A percentile compares a stretch with the other conserved stretches of the same genome.
phyloP scores from a whole-genome alignment of 371 early-diverging fungal genomes.

The Syncephalastrum sp. region DNA sequence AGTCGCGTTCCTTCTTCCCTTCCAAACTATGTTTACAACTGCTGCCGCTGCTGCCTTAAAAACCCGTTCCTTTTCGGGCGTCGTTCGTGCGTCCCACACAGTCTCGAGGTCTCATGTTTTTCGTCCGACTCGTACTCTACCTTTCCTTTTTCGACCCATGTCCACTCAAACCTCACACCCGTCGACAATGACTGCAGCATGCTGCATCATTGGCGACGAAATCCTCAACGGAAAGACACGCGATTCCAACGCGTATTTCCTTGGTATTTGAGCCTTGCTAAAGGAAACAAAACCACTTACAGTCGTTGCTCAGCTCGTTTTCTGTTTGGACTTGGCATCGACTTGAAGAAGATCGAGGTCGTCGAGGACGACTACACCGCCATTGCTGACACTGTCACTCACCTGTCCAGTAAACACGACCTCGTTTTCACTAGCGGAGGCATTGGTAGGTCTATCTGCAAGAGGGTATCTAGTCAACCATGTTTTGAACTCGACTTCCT shows the following conservation, averaged over 20 bases:
- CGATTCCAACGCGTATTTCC: slow-evolving; percentile 63
- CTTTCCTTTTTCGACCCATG: too few species aligned
- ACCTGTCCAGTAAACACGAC: slow-evolving; percentile 45
- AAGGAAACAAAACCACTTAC: too few species aligned
- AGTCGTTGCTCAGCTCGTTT: slow-evolving; percentile 35
- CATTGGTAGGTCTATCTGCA: slow-evolving; percentile 38
- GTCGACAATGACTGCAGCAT: slow-evolving; percentile 30
- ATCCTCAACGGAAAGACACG: slow-evolving; percentile 73
- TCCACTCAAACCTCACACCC: too few species aligned
- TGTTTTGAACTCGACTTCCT: too few species aligned
- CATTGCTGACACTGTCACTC: slow-evolving; percentile 45
- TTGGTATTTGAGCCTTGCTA: slow-evolving; percentile 29
- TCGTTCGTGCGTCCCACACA: too few species aligned
- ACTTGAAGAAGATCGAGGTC: slow-evolving; percentile 53
- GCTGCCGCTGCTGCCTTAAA: too few species aligned
- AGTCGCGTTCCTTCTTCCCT: too few species aligned
- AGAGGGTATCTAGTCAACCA: too few species aligned
- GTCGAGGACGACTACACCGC: slow-evolving; percentile 50
- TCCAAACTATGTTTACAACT: too few species aligned
- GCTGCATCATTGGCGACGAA: slow-evolving; percentile 63
- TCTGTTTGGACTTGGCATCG: slow-evolving; percentile 58
- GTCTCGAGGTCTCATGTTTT: too few species aligned
- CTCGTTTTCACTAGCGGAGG: slow-evolving; percentile 72
- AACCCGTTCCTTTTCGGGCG: too few species aligned
- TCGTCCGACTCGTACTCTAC: too few species aligned